phyloP scores from a whole-genome alignment of 768 basidiomycete species.

The Xanthoconium purpureum region DNA sequence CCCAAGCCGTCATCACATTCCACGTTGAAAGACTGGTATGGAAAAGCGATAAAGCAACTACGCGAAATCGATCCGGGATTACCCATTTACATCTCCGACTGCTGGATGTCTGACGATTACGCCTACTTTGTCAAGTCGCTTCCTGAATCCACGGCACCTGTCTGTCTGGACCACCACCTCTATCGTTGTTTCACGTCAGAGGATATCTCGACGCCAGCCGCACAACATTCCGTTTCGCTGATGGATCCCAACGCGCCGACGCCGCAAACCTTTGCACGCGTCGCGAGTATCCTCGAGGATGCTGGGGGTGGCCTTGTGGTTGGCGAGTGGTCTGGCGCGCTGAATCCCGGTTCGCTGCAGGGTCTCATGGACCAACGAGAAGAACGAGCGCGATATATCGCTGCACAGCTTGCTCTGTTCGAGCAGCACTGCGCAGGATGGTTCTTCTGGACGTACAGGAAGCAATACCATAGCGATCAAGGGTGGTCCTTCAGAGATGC shows the following conservation, averaged over 20 bases:
- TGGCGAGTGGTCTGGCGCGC: slow-evolving; percentile 77
- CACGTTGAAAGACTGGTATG: slow-evolving; percentile 62
- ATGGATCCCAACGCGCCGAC: slow-evolving; percentile 38
- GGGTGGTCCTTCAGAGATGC: slow-evolving; percentile 77
- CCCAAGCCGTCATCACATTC: slow-evolving; percentile 50
- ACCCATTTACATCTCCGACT: slow-evolving; percentile 73
- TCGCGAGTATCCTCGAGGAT: slow-evolving; percentile 31
- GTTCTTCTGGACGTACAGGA: slow-evolving; percentile 87
- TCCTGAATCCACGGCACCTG: slow-evolving; percentile 34
- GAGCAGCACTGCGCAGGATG: slow-evolving; percentile 65
- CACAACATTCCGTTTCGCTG: slow-evolving; percentile 52
- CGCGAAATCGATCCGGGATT: slow-evolving; percentile 50
- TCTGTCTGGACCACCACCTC: slow-evolving; percentile 77
- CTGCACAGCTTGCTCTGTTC: slow-evolving; percentile 64
- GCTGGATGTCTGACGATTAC: slow-evolving; percentile 70
- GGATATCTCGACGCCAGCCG: slow-evolving; percentile 53
- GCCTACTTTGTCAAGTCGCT: slow-evolving; percentile 48
- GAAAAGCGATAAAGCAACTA: slow-evolving; percentile 49
- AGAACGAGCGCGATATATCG: slow-evolving; percentile 48
- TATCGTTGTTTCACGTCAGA: slow-evolving; percentile 73
- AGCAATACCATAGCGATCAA: slow-evolving; percentile 58
- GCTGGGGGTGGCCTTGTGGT: slow-evolving; percentile 58
- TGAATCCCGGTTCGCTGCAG: slow-evolving; percentile 62
- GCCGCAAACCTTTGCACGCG: slow-evolving; percentile 41
- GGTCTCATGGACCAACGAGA: slow-evolving; percentile 42